phyloP scores from a whole-genome alignment of 345 rosid species.

The Lumnitzera racemosa region DNA sequence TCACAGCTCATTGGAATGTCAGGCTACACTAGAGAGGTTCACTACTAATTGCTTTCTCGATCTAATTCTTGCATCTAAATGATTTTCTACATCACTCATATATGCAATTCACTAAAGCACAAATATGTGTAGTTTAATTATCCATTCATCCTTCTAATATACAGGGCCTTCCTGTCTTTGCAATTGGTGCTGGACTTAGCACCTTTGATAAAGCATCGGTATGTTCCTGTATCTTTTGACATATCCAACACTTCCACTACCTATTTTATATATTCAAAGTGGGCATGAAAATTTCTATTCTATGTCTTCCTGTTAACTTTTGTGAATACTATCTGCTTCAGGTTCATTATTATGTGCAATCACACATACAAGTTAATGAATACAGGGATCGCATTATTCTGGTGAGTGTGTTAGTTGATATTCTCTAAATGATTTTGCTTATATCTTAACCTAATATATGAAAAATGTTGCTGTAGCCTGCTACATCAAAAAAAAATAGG shows the following conservation, averaged over 20 bases:
- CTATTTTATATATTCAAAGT: neutral
- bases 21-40: constrained; percentile 91
- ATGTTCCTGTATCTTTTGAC: constrained; percentile 21
- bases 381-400: constrained; percentile 76
- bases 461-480: constrained; percentile 46
- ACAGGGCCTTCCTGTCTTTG: constrained; percentile 90
- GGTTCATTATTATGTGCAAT: constrained; percentile 88
- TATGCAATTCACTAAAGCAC: neutral
- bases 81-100: no score
- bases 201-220: constrained; percentile 92
- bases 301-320: neutral
- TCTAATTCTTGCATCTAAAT: constrained; percentile 1
- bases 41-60: constrained; percentile 8
- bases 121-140: neutral
- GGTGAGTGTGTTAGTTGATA: constrained; percentile 40
- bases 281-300: neutral
- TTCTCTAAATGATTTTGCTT: neutral
- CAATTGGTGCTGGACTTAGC: constrained; percentile 77
- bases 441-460: constrained; percentile 7
- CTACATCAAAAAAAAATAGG: constrained; percentile 63
- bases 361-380: constrained; percentile 96
- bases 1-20: constrained; percentile 93
- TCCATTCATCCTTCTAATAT: constrained; percentile 6
- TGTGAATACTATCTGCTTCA: constrained; percentile 13
- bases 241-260: neutral